Evolutionary conservation across 768 basidiomycete genomes (phyloP).

Genomic region (Clathrus columnatus): DNA sequence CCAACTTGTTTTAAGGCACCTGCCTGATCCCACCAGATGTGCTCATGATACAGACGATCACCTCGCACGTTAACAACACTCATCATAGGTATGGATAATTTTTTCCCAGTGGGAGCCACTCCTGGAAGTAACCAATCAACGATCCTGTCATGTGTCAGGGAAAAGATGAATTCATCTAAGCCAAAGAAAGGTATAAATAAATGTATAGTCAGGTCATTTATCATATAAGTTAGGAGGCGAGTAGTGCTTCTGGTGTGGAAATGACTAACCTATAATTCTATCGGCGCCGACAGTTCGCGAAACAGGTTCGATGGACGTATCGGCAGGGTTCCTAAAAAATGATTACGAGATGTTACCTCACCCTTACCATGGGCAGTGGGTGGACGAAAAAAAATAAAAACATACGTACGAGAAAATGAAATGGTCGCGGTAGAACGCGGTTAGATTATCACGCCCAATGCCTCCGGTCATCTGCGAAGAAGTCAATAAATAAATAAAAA

Average conservation of each 20-base stretch:
- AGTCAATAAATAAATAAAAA: not conserved
- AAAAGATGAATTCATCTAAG: slow-evolving; percentile 43
- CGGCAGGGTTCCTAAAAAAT: slow-evolving; percentile 36
- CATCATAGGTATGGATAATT: slow-evolving; percentile 42
- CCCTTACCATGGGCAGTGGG: too few species aligned
- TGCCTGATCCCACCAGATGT: slow-evolving; percentile 27
- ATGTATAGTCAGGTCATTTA: slow-evolving; percentile 15
- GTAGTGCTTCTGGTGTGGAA: not conserved
- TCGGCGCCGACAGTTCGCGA: slow-evolving; percentile 46
- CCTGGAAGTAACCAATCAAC: slow-evolving; percentile 41
- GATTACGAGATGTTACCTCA: not conserved
- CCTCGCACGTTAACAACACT: slow-evolving; percentile 46
- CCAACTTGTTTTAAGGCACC: slow-evolving; percentile 19
- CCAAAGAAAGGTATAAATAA: not conserved
- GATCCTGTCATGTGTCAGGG: slow-evolving; percentile 13
- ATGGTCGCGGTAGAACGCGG: slow-evolving; percentile 47
- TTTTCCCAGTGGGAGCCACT: slow-evolving; percentile 42
- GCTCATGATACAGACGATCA: slow-evolving; percentile 20
- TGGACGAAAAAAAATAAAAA: not conserved
- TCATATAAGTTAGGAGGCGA: slow-evolving; percentile 10
- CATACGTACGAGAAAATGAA: slow-evolving; percentile 41
- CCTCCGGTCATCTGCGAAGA: slow-evolving; percentile 44
- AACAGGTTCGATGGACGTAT: slow-evolving; percentile 34
- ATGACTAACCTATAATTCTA: slow-evolving; percentile 39
- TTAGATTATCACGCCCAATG: slow-evolving; percentile 39